Percentiles rank a stretch among this genome's conserved stretches.
Conservation (phyloP, 2,329 filamentous ascomycete genomes). For the Paecilomyces sp. region DNA sequence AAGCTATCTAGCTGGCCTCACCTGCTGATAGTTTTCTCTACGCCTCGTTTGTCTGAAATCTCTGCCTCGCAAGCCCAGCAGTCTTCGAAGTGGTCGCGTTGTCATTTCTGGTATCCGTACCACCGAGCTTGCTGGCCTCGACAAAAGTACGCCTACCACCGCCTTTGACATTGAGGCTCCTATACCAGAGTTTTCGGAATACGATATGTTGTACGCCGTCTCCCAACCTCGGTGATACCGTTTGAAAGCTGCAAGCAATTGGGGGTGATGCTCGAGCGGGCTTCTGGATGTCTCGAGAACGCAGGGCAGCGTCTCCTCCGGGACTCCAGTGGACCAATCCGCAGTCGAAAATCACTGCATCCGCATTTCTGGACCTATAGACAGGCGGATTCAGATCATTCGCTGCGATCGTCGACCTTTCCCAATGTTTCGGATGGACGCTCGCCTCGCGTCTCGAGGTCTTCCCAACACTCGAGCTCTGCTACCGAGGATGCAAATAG, state of each 20-base stretch:
- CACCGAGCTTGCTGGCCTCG: not conserved
- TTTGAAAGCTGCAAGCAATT: constrained; percentile 14
- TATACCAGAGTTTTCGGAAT: not conserved
- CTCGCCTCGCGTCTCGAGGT: constrained; percentile 9
- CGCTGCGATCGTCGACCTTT: constrained; percentile 27
- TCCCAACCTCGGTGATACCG: constrained; percentile 16
- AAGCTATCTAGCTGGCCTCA: not conserved
- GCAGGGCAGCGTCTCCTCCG: constrained; percentile 40
- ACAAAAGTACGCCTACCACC: not conserved
- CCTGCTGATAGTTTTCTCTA: not conserved
- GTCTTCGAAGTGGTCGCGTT: not conserved
- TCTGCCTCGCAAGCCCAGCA: not conserved
- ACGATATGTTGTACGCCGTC: constrained; percentile 20
- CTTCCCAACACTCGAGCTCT: constrained; percentile 5
- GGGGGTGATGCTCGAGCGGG: constrained; percentile 47
- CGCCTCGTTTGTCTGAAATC: not conserved
- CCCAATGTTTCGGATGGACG: constrained; percentile 15
- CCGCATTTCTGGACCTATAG: constrained; percentile 29
- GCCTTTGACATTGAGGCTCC: not conserved
- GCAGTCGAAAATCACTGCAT: constrained; percentile 27
- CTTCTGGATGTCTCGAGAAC: constrained; percentile 43
- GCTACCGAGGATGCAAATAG: constrained; percentile 12
- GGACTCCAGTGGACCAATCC: constrained; percentile 31
- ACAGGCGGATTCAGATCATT: constrained; percentile 19
- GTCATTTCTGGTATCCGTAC: not conserved